Percentiles rank a stretch among this genome's conserved stretches.
These are phyloP conservation scores for Alloascoidea hylecoeti DNA, from an alignment of 805 yeast genomes.

Conservation along the genomic window DNA sequence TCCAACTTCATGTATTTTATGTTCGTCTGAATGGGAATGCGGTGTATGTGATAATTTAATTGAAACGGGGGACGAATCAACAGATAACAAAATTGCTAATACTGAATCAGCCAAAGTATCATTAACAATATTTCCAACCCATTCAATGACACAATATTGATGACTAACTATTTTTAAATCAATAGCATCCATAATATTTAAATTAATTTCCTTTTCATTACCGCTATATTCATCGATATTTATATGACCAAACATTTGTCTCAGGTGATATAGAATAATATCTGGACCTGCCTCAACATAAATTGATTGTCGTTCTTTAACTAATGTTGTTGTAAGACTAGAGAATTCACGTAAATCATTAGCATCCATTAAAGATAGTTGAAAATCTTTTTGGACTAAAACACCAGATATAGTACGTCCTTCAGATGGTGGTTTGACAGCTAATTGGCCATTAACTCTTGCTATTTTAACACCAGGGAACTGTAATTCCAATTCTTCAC, in stretches of 20 bases:
- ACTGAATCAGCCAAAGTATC: constrained; percentile 93
- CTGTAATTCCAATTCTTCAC: constrained; percentile 62
- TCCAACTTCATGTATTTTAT: constrained; percentile 9
- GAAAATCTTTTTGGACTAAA: constrained; percentile 82
- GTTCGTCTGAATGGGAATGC: constrained; percentile 12
- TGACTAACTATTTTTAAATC: constrained; percentile 29
- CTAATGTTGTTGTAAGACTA: constrained; percentile 71
- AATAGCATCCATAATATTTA: constrained; percentile 19
- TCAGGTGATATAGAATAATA: constrained; percentile 75
- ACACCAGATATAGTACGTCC: constrained; percentile 60
- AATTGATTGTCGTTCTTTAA: constrained; percentile 70
- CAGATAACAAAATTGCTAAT: constrained; percentile 78
- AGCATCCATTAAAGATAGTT: constrained; percentile 66
- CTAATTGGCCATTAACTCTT: constrained; percentile 49
- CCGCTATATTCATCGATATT: constrained; percentile 36
- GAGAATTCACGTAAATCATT: constrained; percentile 85
- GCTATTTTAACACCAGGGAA: constrained; percentile 81
- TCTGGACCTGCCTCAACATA: constrained; percentile 71
- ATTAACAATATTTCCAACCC: constrained; percentile 82
- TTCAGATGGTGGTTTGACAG: constrained; percentile 30
- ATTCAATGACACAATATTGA: constrained; percentile 70
- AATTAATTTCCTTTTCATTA: constrained; percentile 6
- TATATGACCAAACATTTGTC: constrained; percentile 89
- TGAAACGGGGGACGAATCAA: constrained; percentile 91
- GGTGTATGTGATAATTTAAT: constrained; percentile 53